phyloP scores from a whole-genome alignment of 23 red algal genomes.

The Gracilariopsis chorda region DNA sequence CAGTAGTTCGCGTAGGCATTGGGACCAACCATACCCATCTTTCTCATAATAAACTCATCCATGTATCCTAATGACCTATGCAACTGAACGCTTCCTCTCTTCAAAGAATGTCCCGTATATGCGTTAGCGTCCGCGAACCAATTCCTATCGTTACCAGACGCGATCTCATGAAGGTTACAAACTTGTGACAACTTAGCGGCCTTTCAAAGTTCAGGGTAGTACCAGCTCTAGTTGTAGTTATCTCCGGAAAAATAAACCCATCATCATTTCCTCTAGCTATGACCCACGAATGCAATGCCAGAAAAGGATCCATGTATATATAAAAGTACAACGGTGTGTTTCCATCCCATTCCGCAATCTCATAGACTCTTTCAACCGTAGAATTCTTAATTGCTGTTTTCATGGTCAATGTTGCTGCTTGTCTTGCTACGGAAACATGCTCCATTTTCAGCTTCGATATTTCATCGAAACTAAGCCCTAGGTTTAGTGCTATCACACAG shows the following conservation, averaged over 20 bases:
- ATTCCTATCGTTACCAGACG: not conserved
- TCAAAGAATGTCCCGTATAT: not conserved
- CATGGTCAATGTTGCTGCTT: not conserved
- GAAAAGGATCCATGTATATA: constrained; percentile 20
- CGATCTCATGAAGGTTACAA: too few species aligned
- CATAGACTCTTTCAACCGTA: not conserved
- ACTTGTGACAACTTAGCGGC: too few species aligned
- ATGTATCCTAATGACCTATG: not conserved
- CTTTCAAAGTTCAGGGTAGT: too few species aligned
- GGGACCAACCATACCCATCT: not conserved
- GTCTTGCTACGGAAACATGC: not conserved
- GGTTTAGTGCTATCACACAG: not conserved
- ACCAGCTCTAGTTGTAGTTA: too few species aligned
- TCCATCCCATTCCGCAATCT: constrained; percentile 3
- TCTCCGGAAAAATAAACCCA: not conserved
- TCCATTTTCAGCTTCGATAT: not conserved
- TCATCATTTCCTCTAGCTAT: not conserved
- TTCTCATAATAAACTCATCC: constrained; percentile 1
- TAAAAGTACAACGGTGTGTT: not conserved
- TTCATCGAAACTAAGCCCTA: not conserved
- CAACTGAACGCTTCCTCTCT: not conserved
- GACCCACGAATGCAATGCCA: not conserved
- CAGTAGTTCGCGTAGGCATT: constrained; percentile 25
- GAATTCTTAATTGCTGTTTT: not conserved
- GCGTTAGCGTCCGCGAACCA: not conserved